A percentile compares a stretch with the other conserved stretches of the same genome.
Evolutionary conservation across 805 yeast genomes (phyloP).

Genomic region (Cyberlindnera americana): DNA sequence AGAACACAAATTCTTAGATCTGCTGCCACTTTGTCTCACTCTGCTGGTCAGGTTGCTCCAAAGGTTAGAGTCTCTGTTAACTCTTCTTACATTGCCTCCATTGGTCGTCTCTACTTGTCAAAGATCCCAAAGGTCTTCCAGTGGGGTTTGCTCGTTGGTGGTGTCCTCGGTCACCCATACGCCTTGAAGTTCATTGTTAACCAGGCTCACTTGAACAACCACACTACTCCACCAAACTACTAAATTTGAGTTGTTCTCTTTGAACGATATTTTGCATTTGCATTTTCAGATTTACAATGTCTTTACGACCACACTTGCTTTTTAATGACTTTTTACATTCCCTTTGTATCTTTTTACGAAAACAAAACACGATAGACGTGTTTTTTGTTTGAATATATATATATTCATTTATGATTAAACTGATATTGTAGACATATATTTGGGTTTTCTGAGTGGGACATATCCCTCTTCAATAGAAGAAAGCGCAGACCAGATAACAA

Average conservation of each 20-base stretch:
- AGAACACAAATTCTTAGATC: conserved; percentile 27
- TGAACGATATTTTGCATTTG: too few relatives aligned
- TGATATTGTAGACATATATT: too few relatives aligned
- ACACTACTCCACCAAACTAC: conserved; percentile 7
- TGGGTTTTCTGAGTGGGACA: too few relatives aligned
- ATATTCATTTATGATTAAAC: neutral
- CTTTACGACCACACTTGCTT: neutral
- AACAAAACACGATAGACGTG: neutral
- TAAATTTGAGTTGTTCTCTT: neutral
- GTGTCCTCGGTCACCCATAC: conserved; percentile 25
- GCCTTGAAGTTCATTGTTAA: conserved; percentile 14
- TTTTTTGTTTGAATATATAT: neutral
- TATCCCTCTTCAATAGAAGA: too few relatives aligned
- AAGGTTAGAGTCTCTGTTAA: conserved; percentile 21
- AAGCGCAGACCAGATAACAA: too few relatives aligned
- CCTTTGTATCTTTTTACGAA: neutral
- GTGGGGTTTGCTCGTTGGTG: conserved; percentile 23
- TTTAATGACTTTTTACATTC: neutral
- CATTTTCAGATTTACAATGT: too few relatives aligned
- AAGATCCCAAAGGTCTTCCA: conserved; percentile 22
- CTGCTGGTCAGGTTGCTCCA: conserved; percentile 20
- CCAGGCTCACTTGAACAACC: conserved; percentile 6
- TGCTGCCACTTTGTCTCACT: conserved; percentile 22
- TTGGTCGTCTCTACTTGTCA: conserved; percentile 13
- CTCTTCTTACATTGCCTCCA: conserved; percentile 12